Percentiles rank a stretch among this genome's conserved stretches.
Evolutionary conservation across 164 flowering plant species (phyloP).

Genomic region (Magnolia changhungtana): DNA sequence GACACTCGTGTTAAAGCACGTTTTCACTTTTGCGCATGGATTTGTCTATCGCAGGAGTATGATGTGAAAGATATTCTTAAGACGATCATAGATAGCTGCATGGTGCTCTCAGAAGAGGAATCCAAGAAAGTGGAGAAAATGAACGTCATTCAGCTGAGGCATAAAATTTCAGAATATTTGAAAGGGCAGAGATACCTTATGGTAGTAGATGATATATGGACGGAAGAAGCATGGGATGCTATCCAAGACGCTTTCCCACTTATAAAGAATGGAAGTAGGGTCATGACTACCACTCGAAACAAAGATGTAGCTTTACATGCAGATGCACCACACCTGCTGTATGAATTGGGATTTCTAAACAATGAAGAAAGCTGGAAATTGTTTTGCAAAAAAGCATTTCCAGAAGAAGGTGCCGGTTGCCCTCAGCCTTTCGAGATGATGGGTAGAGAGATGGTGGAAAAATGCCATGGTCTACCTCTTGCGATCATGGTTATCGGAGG

Average conservation of each 20-base stretch:
- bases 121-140: no score
- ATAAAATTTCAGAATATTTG: constrained; percentile 34
- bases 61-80: no score
- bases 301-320: constrained; percentile 24
- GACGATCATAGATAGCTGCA: no score
- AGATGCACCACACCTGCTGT: not conserved
- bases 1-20: no score
- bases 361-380: not conserved
- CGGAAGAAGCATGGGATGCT: constrained; percentile 34
- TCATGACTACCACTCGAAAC: constrained; percentile 41
- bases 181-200: constrained; percentile 39
- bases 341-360: not conserved
- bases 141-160: constrained; percentile 32
- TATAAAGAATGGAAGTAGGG: constrained; percentile 31
- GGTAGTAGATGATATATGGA: constrained; percentile 58
- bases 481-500: not conserved
- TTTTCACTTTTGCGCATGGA: no score
- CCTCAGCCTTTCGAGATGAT: not conserved
- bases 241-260: constrained; percentile 32
- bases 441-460: not conserved
- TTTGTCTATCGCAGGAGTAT: no score
- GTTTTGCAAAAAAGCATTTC: not conserved
- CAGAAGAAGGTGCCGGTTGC: not conserved
- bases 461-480: not conserved
- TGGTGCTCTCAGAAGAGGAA: no score